These are phyloP conservation scores for Pichia sp. DNA, from an alignment of 1,139 yeast genomes.

Conservation along the genomic window DNA sequence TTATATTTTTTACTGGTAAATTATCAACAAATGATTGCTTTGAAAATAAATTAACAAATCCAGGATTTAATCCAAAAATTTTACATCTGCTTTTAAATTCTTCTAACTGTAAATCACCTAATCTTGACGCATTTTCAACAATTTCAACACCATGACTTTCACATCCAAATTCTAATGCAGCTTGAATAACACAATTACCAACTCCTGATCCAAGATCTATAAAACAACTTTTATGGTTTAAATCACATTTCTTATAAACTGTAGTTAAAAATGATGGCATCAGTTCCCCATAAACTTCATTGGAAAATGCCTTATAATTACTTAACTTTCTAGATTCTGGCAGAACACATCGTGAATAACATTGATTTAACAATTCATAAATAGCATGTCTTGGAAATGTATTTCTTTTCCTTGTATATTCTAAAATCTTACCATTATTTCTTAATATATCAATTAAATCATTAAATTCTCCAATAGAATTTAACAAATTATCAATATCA, in stretches of 20 bases:
- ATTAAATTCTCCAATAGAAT: conserved; percentile 38
- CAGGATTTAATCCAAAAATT: conserved; percentile 57
- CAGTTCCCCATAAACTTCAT: conserved; percentile 87
- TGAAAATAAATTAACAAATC: conserved; percentile 52
- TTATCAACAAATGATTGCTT: conserved; percentile 70
- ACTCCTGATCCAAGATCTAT: conserved; percentile 90
- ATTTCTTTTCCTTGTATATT: conserved; percentile 34
- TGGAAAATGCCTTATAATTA: conserved; percentile 79
- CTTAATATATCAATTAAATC: conserved; percentile 32
- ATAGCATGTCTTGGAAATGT: conserved; percentile 50
- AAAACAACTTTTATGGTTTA: conserved; percentile 51
- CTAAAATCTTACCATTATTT: conserved; percentile 21
- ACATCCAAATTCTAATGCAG: conserved; percentile 82
- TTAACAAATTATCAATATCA: conserved; percentile 32
- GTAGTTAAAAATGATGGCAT: conserved; percentile 71
- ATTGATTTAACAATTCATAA: conserved; percentile 65
- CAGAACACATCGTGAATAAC: conserved; percentile 72
- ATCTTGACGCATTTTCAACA: conserved; percentile 72
- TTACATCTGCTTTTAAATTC: conserved; percentile 55
- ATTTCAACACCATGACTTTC: conserved; percentile 85
- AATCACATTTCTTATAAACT: conserved; percentile 58
- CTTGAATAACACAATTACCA: conserved; percentile 86
- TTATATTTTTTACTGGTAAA: conserved; percentile 44
- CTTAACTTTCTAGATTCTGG: conserved; percentile 63
- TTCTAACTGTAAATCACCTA: conserved; percentile 54